phyloP scores from a whole-genome alignment of 306 rosid genomes.

The Neltuma alba region DNA sequence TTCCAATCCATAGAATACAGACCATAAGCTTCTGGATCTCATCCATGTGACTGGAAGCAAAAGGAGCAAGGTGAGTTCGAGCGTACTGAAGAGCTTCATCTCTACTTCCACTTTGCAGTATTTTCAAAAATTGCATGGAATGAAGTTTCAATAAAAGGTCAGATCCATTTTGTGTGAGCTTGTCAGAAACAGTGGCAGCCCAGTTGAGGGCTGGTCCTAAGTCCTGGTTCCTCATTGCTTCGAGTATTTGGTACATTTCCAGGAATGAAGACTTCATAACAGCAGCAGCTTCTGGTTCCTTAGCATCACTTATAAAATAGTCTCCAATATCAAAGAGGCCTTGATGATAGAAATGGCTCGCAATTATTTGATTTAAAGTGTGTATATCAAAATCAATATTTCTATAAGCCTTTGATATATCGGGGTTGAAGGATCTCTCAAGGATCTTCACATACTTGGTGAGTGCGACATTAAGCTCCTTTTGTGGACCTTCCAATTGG shows the following conservation, averaged over 20 bases:
- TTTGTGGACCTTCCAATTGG: slow-evolving; percentile 74
- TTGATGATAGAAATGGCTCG: slow-evolving; percentile 78
- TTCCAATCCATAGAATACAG: slow-evolving; percentile 79
- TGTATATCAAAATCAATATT: slow-evolving; percentile 63
- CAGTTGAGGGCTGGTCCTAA: slow-evolving; percentile 84
- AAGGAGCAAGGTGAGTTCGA: slow-evolving; percentile 62
- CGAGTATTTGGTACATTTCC: slow-evolving; percentile 80
- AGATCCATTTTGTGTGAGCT: slow-evolving; percentile 70
- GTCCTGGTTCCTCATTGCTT: slow-evolving; percentile 69
- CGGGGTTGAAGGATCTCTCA: slow-evolving; percentile 80
- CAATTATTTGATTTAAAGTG: slow-evolving; percentile 72
- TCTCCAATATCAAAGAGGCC: slow-evolving; percentile 88
- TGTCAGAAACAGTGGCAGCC: slow-evolving; percentile 65
- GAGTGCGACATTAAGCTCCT: slow-evolving; percentile 77
- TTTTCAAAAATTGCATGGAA: slow-evolving; percentile 66
- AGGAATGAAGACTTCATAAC: slow-evolving; percentile 66
- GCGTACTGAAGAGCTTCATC: slow-evolving; percentile 74
- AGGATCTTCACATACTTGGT: slow-evolving; percentile 82
- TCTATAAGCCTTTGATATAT: slow-evolving; percentile 90
- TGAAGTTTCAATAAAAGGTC: slow-evolving; percentile 79
- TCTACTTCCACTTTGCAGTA: slow-evolving; percentile 64
- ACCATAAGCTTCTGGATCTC: slow-evolving; percentile 82
- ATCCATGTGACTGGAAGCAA: slow-evolving; percentile 58
- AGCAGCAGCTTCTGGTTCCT: slow-evolving; percentile 64
- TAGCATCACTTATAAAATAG: slow-evolving; percentile 60